Base-by-base conservation (phyloP, 768 basidiomycete species). In the Suillus variegatus region DNA sequence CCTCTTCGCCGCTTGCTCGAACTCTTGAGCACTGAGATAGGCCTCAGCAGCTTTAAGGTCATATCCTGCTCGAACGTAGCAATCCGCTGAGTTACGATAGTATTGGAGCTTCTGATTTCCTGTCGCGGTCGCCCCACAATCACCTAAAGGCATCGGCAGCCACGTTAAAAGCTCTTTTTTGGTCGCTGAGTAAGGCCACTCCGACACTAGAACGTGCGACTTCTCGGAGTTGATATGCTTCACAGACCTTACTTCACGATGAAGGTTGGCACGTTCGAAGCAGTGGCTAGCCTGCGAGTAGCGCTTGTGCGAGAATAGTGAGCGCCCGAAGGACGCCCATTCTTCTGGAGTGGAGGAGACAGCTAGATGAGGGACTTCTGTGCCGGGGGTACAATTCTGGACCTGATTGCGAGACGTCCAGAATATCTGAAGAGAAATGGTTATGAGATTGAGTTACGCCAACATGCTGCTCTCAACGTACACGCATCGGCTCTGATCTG, bases 401-500 rank as follows among this genome's bases (percentile, higher is more conserved):
- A 90, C 74, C 40, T 82, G 81, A 60, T 76, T 70, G 28, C 76
- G 77, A 0, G 75, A 74, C 1, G 77, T 79, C 89, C 88, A 90
- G 36, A 87, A 76, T 6, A 76, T 70, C 89, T 90, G 62, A 18
- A 61, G 60, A n/a, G 58, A 35, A 36, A n/a, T 4, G 6, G 20
- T 44, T 28, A 64, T 60, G 28, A 61, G 46, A 25, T 56, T 6
- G n/a, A 61, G 43, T 60, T 60, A 61, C 4, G 22, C 47, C 52
- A 18, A 20, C 32, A 20, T 32, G 18, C 14, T 36, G 38, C 6
- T n/a, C 12, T 2, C 36, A 32, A 71, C 82, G 58, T 58, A 89
- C 89, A 68, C 81, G 78, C 85, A 90, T 86, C 2, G 87, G 82
- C 44, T 85, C 82, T 18, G 82, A 79, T 64, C 82, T 85, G 1